These are phyloP conservation scores for Sporobolomyces phaffii DNA, from an alignment of 768 basidiomycete species.

Conservation along the genomic window DNA sequence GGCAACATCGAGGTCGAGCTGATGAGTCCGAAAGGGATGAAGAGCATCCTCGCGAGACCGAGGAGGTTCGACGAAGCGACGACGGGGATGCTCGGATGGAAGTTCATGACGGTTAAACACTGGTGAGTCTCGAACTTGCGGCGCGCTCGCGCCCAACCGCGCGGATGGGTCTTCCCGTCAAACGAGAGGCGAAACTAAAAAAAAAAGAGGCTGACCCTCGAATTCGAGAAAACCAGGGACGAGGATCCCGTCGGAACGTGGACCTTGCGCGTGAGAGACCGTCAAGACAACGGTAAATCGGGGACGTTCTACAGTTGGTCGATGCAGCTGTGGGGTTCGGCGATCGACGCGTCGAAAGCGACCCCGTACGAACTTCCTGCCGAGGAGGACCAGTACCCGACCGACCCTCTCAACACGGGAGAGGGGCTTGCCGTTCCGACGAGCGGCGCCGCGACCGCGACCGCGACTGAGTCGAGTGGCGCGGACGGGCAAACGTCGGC, in stretches of 20 bases:
- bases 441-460: background rate
- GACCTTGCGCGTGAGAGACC: conserved; percentile 81
- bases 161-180: no score
- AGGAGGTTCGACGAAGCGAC: conserved; percentile 61
- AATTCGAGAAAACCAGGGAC: conserved; percentile 56
- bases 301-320: conserved; percentile 81
- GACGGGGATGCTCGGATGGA: conserved; percentile 85
- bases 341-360: conserved; percentile 64
- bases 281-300: conserved; percentile 53
- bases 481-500: no score
- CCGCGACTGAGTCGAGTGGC: background rate
- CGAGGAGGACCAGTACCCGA: conserved; percentile 15
- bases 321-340: conserved; percentile 84
- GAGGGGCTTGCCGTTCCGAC: background rate
- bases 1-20: conserved; percentile 93
- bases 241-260: conserved; percentile 85
- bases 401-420: conserved; percentile 9
- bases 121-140: no score
- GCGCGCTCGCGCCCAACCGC: no score
- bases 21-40: conserved; percentile 74
- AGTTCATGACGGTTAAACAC: conserved; percentile 97
- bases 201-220: conserved; percentile 21
- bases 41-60: conserved; percentile 70
- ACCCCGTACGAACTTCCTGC: conserved; percentile 43
- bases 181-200: no score